These are phyloP conservation scores for Knoxia roxburghii DNA, from an alignment of 257 asterid species.

Conservation along the genomic window DNA sequence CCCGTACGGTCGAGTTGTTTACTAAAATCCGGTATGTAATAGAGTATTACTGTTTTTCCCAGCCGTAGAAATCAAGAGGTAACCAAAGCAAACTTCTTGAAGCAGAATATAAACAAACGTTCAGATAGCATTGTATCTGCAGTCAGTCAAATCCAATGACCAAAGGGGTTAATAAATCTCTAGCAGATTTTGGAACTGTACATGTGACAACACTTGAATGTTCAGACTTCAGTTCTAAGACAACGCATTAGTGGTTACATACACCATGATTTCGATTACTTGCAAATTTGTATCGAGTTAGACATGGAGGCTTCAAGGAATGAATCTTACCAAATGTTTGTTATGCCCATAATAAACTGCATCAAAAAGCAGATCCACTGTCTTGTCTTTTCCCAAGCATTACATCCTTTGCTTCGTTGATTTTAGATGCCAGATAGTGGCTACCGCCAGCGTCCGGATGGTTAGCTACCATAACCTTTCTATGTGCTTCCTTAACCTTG, in stretches of 20 bases:
- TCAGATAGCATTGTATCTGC: not conserved
- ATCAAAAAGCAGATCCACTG: slow-evolving; percentile 30
- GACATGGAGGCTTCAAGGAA: not conserved
- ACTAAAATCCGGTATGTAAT: not conserved
- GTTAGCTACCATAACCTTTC: slow-evolving; percentile 31
- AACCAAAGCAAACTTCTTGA: not conserved
- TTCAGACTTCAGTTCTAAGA: not conserved
- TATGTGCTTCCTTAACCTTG: slow-evolving; percentile 29
- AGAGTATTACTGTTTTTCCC: not conserved
- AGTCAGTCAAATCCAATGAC: not conserved
- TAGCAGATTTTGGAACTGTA: not conserved
- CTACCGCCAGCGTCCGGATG: slow-evolving; percentile 37
- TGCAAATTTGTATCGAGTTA: not conserved
- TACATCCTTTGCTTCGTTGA: slow-evolving; percentile 29
- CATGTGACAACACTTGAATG: not conserved
- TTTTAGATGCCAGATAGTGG: slow-evolving; percentile 33
- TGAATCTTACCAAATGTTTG: not conserved
- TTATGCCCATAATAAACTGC: not conserved
- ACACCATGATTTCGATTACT: not conserved
- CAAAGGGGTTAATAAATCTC: not conserved
- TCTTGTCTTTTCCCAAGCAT: slow-evolving; percentile 25
- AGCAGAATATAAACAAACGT: not conserved
- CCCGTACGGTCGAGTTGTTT: no score
- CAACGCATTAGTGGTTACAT: not conserved
- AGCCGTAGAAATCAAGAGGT: not conserved